Conservation (phyloP, 306 rosid species). For the Ormosia semicastrata region DNA sequence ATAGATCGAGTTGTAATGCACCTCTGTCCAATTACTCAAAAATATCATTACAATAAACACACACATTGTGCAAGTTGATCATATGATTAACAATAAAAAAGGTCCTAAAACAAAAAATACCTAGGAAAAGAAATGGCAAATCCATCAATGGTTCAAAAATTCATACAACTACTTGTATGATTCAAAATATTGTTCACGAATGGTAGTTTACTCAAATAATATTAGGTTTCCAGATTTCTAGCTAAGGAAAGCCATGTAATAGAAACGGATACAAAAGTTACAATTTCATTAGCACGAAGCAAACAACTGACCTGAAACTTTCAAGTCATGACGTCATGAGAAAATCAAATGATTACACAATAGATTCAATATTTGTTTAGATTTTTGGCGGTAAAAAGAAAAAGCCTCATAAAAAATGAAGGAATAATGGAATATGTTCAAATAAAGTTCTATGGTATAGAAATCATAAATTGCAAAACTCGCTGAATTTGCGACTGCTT, state of each 20-base stretch:
- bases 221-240: background rate
- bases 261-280: background rate
- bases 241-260: background rate
- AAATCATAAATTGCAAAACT: background rate
- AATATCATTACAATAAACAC: constrained; percentile 42
- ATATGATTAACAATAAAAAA: background rate
- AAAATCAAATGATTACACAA: background rate
- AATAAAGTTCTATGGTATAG: background rate
- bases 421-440: background rate
- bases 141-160: background rate
- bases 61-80: background rate
- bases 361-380: background rate
- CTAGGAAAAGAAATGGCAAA: background rate
- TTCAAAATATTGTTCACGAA: background rate
- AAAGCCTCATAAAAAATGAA: background rate
- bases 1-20: constrained; percentile 67
- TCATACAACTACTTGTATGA: background rate
- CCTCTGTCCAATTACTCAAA: constrained; percentile 78
- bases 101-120: background rate
- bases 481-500: constrained; percentile 37
- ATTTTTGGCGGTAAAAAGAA: background rate
- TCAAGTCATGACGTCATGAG: background rate
- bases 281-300: background rate
- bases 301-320: background rate
- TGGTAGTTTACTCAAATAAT: background rate